Conservation (phyloP, 768 basidiomycete species). For the Mycena albidolilacea region DNA sequence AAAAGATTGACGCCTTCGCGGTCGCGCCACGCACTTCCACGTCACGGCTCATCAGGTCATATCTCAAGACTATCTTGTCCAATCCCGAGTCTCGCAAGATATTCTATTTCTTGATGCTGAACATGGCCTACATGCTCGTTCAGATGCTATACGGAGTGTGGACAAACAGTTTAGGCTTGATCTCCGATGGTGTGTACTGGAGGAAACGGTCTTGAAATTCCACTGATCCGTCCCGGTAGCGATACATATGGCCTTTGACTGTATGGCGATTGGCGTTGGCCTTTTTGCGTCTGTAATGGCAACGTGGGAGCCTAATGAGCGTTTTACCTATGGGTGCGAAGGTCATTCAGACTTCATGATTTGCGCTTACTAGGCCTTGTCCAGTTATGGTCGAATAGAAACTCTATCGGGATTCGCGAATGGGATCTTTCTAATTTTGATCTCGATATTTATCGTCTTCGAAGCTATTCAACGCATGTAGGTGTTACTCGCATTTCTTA, state of each 20-base stretch:
- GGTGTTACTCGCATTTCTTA: conserved; percentile 40
- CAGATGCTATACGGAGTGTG: conserved; percentile 98
- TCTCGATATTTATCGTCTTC: conserved; percentile 98
- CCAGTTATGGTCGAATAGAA: conserved; percentile 94
- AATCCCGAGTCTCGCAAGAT: conserved; percentile 96
- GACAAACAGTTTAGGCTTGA: conserved; percentile 97
- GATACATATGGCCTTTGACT: conserved; percentile 99
- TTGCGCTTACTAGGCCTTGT: conserved; percentile 16
- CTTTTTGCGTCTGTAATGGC: conserved; percentile 98
- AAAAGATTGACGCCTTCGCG: conserved; percentile 58
- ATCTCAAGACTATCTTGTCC: conserved; percentile 91
- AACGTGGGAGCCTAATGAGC: conserved; percentile 95
- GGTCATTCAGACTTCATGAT: neutral
- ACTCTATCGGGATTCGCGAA: conserved; percentile 99
- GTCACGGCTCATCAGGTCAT: conserved; percentile 71
- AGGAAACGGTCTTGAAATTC: conserved; percentile 2
- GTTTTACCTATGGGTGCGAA: conserved; percentile 94
- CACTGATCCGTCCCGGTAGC: conserved; percentile 61
- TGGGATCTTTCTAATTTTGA: conserved; percentile 92
- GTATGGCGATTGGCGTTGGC: conserved; percentile 96
- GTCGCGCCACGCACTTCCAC: conserved; percentile 65
- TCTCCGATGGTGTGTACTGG: conserved; percentile 88
- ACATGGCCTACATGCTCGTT: conserved; percentile 95
- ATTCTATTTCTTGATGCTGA: conserved; percentile 96
- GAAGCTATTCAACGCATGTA: conserved; percentile 97